Evolutionary conservation across 2,329 filamentous ascomycete species (phyloP).

Genomic region (Verticillium klebahnii): DNA sequence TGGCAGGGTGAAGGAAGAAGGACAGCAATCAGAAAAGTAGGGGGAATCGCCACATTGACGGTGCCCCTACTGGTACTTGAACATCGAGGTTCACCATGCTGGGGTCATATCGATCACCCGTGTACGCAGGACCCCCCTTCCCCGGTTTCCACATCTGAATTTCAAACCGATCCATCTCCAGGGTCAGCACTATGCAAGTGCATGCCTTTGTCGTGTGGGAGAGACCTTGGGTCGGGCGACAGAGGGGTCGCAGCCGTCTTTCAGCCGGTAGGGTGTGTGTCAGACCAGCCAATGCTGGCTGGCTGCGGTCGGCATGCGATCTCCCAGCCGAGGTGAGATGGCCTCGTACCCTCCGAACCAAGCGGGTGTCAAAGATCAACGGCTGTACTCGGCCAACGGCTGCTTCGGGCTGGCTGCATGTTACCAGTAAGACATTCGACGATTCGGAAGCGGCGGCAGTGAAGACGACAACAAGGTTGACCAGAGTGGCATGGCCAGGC

Average conservation of each 20-base stretch:
- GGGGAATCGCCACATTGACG: background rate
- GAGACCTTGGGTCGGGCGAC: background rate
- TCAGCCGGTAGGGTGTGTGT: background rate
- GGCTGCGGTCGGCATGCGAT: background rate
- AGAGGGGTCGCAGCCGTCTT: background rate
- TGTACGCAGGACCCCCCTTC: too few species aligned
- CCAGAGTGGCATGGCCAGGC: background rate
- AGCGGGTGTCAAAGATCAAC: background rate
- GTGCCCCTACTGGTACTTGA: background rate
- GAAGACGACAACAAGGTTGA: background rate
- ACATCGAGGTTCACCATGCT: too few species aligned
- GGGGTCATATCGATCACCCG: too few species aligned
- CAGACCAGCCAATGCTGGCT: background rate
- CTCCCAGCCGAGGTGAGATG: background rate
- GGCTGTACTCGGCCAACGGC: background rate
- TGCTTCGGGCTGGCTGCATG: background rate
- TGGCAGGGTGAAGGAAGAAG: background rate
- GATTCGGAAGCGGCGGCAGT: background rate
- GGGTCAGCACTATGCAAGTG: background rate
- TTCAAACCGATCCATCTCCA: background rate
- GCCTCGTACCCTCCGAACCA: background rate
- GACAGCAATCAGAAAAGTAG: background rate
- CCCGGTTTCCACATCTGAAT: background rate
- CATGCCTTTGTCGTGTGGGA: background rate
- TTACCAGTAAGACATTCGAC: background rate